These are phyloP conservation scores for Lachnellula hyalina DNA, from an alignment of 2,329 filamentous ascomycete species.

Conservation along the genomic window DNA sequence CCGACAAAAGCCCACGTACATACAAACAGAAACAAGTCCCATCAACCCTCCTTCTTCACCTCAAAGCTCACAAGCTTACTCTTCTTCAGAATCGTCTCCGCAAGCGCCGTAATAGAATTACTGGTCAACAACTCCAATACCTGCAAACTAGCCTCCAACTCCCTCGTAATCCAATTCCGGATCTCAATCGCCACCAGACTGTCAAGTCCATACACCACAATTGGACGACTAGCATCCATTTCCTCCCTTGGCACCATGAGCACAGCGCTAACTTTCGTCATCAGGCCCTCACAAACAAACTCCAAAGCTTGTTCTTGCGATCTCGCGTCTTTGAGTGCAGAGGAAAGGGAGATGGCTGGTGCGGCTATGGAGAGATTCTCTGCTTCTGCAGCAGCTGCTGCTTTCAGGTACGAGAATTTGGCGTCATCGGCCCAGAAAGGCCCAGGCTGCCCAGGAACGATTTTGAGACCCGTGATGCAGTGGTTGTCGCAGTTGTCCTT, in stretches of 20 bases:
- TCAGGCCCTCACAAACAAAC: conserved; percentile 34
- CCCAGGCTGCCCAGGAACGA: conserved; percentile 9
- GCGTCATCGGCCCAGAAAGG: conserved; percentile 29
- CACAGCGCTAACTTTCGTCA: conserved; percentile 42
- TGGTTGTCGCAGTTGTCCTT: conserved; percentile 15
- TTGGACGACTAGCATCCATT: conserved; percentile 36
- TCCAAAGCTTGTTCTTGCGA: conserved; percentile 17
- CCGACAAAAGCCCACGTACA: no score
- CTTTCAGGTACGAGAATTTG: conserved; percentile 14
- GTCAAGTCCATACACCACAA: conserved; percentile 30
- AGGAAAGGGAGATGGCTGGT: conserved; percentile 9
- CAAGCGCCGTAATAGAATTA: conserved; percentile 25
- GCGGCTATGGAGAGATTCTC: not conserved
- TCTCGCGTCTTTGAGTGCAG: conserved; percentile 6
- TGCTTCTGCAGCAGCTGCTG: conserved; percentile 2
- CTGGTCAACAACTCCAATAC: conserved; percentile 22
- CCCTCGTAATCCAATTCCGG: conserved; percentile 36
- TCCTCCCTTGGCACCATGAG: conserved; percentile 44
- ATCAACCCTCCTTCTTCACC: not conserved
- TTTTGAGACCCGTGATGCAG: conserved; percentile 20
- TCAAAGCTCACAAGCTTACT: not conserved
- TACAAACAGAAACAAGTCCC: no score
- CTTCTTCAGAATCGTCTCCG: conserved; percentile 22
- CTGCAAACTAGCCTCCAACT: conserved; percentile 22
- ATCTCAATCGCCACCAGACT: conserved; percentile 24